Evolutionary conservation across 805 yeast genomes (phyloP).

Genomic region (Candida insectalens): DNA sequence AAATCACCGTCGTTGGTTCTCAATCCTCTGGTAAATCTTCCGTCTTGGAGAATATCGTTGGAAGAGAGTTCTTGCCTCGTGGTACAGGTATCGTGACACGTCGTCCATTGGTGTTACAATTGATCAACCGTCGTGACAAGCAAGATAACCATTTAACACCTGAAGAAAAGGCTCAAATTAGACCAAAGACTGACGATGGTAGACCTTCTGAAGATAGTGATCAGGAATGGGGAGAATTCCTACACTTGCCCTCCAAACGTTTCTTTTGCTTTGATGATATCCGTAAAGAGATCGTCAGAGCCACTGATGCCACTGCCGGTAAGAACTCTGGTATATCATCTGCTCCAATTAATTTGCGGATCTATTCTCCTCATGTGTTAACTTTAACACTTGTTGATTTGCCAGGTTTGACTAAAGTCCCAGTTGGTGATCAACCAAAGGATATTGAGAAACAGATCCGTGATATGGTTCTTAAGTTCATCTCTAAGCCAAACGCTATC

Average conservation of each 20-base stretch:
- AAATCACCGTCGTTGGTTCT: conserved; percentile 91
- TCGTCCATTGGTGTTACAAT: conserved; percentile 76
- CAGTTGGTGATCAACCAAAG: conserved; percentile 97
- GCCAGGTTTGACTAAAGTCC: conserved; percentile 97
- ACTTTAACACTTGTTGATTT: conserved; percentile 92
- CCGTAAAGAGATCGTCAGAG: conserved; percentile 82
- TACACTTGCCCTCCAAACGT: conserved; percentile 83
- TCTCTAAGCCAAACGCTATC: conserved; percentile 92
- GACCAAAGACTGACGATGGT: conserved; percentile 34
- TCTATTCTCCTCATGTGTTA: conserved; percentile 88
- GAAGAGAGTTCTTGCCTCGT: conserved; percentile 84
- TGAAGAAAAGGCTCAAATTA: conserved; percentile 33
- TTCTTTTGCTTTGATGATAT: conserved; percentile 84
- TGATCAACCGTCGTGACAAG: conserved; percentile 55
- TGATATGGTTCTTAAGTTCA: conserved; percentile 86
- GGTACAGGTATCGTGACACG: conserved; percentile 92
- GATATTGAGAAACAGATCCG: conserved; percentile 93
- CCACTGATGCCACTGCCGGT: conserved; percentile 79
- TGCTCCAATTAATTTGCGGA: conserved; percentile 85
- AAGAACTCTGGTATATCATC: conserved; percentile 84
- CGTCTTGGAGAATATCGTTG: conserved; percentile 83
- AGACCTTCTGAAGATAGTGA: conserved; percentile 57
- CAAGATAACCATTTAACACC: conserved; percentile 11
- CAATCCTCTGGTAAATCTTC: conserved; percentile 87
- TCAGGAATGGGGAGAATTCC: conserved; percentile 96